Evolutionary conservation across 768 basidiomycete species (phyloP).

Genomic region (Pisolithus tinctorius): DNA sequence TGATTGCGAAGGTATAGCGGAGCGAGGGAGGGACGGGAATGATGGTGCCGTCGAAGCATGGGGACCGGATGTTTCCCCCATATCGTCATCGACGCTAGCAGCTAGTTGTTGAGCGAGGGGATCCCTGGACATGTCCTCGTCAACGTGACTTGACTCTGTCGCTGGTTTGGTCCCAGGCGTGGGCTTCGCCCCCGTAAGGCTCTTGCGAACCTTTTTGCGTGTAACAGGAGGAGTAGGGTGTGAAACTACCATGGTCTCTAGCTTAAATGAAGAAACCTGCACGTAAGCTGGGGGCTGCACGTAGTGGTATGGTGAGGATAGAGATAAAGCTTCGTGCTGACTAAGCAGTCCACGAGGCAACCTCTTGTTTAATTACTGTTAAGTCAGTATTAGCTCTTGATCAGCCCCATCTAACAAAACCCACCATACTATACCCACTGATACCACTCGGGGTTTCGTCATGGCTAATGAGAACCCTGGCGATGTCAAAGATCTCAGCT

Average conservation of each 20-base stretch:
- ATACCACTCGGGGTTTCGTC: not conserved
- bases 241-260: slow-evolving; percentile 34
- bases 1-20: slow-evolving; percentile 33
- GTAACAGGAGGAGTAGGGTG: slow-evolving; percentile 25
- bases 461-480: slow-evolving; percentile 16
- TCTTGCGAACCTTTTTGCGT: slow-evolving; percentile 40
- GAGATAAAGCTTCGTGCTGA: too few relatives aligned
- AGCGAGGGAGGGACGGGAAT: slow-evolving; percentile 62
- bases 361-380: too few relatives aligned
- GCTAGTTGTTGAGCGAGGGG: slow-evolving; percentile 5
- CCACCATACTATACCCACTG: too few relatives aligned
- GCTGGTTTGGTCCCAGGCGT: slow-evolving; percentile 6
- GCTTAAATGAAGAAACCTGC: not conserved
- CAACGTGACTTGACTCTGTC: slow-evolving; percentile 15
- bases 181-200: slow-evolving; percentile 34
- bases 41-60: slow-evolving; percentile 48
- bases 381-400: too few relatives aligned
- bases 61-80: slow-evolving; percentile 38
- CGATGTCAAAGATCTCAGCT: slow-evolving; percentile 20
- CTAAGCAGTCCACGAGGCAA: too few relatives aligned
- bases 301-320: too few relatives aligned
- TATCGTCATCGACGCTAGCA: slow-evolving; percentile 1
- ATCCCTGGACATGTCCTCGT: slow-evolving; percentile 26
- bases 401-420: too few relatives aligned
- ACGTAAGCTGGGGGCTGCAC: too few relatives aligned